A percentile compares a stretch with the other conserved stretches of the same genome.
phyloP scores from a whole-genome alignment of 768 basidiomycete species.

The Pisolithus sp. region DNA sequence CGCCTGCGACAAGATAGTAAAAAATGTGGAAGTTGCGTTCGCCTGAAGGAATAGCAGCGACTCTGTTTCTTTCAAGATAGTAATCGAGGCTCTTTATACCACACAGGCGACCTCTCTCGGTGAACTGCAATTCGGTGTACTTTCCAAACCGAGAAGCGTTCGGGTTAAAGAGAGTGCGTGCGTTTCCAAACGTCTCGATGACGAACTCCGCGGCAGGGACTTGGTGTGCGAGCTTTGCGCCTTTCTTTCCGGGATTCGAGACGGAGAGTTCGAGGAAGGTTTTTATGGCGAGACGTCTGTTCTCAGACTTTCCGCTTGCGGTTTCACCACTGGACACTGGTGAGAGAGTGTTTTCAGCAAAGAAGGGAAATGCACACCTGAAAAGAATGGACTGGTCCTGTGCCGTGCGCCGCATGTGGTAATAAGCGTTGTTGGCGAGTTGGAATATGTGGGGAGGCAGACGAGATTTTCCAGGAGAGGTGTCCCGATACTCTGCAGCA shows the following conservation, averaged over 20 bases:
- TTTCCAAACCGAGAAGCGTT: conserved; percentile 97
- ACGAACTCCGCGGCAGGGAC: conserved; percentile 94
- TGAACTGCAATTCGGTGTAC: conserved; percentile 97
- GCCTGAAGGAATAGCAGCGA: conserved; percentile 81
- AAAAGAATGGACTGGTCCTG: conserved; percentile 91
- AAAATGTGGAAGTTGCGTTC: conserved; percentile 98
- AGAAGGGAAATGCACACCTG: conserved; percentile 46
- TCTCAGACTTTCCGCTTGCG: conserved; percentile 91
- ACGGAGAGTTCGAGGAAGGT: conserved; percentile 87
- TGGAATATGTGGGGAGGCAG: conserved; percentile 89
- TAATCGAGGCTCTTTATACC: conserved; percentile 96
- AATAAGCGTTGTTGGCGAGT: conserved; percentile 86
- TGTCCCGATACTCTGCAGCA: conserved; percentile 77
- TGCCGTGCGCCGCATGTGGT: conserved; percentile 89
- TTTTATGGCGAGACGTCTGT: conserved; percentile 84
- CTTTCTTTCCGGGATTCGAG: conserved; percentile 87
- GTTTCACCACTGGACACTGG: conserved; percentile 69
- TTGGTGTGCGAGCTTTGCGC: conserved; percentile 78
- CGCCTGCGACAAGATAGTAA: conserved; percentile 93
- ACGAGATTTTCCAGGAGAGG: conserved; percentile 50
- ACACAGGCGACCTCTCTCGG: conserved; percentile 78
- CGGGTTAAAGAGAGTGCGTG: conserved; percentile 85
- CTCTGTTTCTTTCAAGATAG: conserved; percentile 87
- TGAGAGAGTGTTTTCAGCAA: background rate
- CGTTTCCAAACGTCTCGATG: conserved; percentile 90